These are phyloP conservation scores for Posidonia oceanica DNA, from an alignment of 116 monocot genomes.

Conservation along the genomic window DNA sequence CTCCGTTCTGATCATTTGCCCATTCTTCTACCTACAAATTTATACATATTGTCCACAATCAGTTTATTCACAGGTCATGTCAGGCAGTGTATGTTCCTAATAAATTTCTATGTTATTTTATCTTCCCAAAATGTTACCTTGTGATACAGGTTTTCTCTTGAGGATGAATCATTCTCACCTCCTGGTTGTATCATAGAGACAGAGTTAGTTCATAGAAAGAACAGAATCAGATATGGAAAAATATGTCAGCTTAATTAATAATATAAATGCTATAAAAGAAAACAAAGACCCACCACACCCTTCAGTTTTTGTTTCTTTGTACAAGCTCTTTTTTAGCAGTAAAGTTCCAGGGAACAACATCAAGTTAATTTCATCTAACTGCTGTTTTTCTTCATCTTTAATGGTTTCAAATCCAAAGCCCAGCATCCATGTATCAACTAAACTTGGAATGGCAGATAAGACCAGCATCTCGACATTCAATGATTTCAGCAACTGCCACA, in stretches of 20 bases:
- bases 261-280: neutral
- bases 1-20: neutral
- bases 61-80: neutral
- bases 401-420: constrained; percentile 60
- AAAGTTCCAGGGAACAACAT: constrained; percentile 55
- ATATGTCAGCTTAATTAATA: neutral
- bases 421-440: constrained; percentile 61
- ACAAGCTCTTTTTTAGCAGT: constrained; percentile 50
- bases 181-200: constrained; percentile 1
- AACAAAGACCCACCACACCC: neutral
- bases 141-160: neutral
- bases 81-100: neutral
- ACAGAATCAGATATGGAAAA: neutral
- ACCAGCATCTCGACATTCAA: constrained; percentile 66
- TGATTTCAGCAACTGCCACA: constrained; percentile 50
- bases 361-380: constrained; percentile 32
- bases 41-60: neutral
- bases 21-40: constrained; percentile 2
- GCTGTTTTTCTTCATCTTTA: constrained; percentile 33
- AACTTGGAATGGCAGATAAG: constrained; percentile 58
- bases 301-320: constrained; percentile 1
- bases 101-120: neutral
- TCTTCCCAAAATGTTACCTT: neutral
- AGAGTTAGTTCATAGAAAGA: neutral
- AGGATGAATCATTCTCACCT: neutral